A percentile compares a stretch with the other conserved stretches of the same genome.
Evolutionary conservation across 1,139 yeast genomes (phyloP).

Genomic region (Arxiozyma heterogenica): DNA sequence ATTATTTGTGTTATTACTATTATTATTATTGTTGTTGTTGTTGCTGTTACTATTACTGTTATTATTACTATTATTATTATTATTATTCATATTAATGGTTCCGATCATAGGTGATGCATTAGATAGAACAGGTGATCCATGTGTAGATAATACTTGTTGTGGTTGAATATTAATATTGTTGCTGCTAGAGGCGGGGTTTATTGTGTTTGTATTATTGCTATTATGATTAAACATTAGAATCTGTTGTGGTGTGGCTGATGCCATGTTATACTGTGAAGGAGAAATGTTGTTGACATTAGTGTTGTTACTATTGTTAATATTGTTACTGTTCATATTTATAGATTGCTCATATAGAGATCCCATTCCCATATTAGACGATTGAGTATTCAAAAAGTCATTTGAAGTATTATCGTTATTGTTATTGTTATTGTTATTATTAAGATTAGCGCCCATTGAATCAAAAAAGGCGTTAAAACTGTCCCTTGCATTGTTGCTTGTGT

Average conservation of each 20-base stretch:
- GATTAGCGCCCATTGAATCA: not conserved
- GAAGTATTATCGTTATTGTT: slow-evolving; percentile 2
- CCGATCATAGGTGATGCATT: not conserved
- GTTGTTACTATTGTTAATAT: slow-evolving; percentile 4
- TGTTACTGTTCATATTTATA: not conserved
- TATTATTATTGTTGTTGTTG: not conserved
- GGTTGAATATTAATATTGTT: slow-evolving; percentile 7
- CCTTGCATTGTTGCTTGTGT: not conserved
- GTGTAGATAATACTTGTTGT: slow-evolving; percentile 18
- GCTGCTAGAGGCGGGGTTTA: not conserved
- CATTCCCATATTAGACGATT: not conserved
- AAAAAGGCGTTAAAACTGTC: not conserved
- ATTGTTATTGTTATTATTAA: slow-evolving; percentile 1
- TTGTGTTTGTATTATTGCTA: not conserved
- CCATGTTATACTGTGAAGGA: slow-evolving; percentile 8
- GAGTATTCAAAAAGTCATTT: not conserved
- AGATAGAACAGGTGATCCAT: slow-evolving; percentile 22
- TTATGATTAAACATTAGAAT: slow-evolving; percentile 13
- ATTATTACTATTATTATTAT: not conserved
- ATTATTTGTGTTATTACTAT: slow-evolving; percentile 3
- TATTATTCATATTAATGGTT: slow-evolving; percentile 5
- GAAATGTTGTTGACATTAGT: slow-evolving; percentile 9
- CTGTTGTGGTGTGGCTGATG: slow-evolving; percentile 21
- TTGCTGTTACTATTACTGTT: slow-evolving; percentile 8
- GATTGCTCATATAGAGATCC: slow-evolving; percentile 1